These are phyloP conservation scores for Sphaerobolus stellatus DNA, from an alignment of 1,284 basidiomycete species.

Conservation along the genomic window DNA sequence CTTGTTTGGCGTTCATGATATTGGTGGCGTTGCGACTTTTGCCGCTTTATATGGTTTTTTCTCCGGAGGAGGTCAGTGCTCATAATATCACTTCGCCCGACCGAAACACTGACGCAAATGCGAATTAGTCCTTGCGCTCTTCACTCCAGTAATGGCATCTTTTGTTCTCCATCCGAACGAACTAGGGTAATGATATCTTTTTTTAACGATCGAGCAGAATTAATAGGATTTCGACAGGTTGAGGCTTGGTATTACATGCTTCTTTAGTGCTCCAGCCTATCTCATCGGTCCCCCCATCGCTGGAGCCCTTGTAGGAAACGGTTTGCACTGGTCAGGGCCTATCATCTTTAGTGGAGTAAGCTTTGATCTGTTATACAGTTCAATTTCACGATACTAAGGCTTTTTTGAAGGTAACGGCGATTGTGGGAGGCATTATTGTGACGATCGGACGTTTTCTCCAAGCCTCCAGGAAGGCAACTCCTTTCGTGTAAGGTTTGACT, in stretches of 20 bases:
- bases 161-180: conserved; percentile 43
- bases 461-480: no score
- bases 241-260: conserved; percentile 54
- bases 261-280: conserved; percentile 45
- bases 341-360: conserved; percentile 40
- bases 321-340: conserved; percentile 35
- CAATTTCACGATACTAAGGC: no score
- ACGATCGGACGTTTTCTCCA: no score
- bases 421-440: no score
- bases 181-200: conserved; percentile 39
- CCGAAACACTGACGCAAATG: background rate
- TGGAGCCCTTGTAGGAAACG: conserved; percentile 37
- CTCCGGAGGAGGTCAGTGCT: conserved; percentile 7
- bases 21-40: conserved; percentile 19
- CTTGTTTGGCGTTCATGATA: conserved; percentile 21
- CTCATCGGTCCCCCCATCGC: conserved; percentile 50
- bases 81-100: background rate
- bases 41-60: conserved; percentile 27
- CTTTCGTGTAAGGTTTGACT: no score
- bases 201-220: background rate
- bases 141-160: conserved; percentile 46
- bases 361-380: no score
- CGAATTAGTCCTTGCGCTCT: conserved; percentile 46
- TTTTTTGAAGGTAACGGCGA: no score
- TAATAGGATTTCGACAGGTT: conserved; percentile 29